phyloP scores from a whole-genome alignment of 2,329 filamentous ascomycete species.

The Ilyonectria sp. region DNA sequence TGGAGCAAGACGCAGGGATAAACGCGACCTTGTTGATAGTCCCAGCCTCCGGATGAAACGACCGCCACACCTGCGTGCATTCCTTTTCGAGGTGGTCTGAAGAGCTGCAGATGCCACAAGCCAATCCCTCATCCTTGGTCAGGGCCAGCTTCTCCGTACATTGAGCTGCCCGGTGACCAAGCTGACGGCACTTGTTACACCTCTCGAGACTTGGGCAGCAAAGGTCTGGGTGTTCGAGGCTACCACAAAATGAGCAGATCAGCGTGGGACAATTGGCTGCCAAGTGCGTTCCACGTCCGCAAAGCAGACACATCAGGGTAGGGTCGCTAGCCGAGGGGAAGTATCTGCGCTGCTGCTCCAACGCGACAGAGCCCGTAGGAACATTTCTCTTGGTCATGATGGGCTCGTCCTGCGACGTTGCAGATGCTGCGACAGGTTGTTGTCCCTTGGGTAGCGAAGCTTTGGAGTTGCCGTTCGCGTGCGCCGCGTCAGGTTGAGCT shows the following conservation, averaged over 20 bases:
- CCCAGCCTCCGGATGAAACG: conserved; percentile 60
- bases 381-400: conserved; percentile 40
- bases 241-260: conserved; percentile 65
- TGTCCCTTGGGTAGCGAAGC: background rate
- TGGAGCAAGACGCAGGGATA: conserved; percentile 69
- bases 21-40: conserved; percentile 63
- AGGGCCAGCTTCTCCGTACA: conserved; percentile 72
- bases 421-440: background rate
- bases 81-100: conserved; percentile 70
- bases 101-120: conserved; percentile 74
- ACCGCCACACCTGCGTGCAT: conserved; percentile 75
- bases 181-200: conserved; percentile 73
- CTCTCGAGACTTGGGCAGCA: conserved; percentile 66
- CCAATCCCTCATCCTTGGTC: conserved; percentile 66
- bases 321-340: conserved; percentile 65
- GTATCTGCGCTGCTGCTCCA: conserved; percentile 61
- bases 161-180: conserved; percentile 67
- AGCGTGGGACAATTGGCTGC: conserved; percentile 61
- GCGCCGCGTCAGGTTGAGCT: conserved; percentile 1
- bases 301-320: conserved; percentile 65
- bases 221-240: conserved; percentile 62
- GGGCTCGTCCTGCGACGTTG: conserved; percentile 20
- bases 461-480: conserved; percentile 33
- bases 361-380: conserved; percentile 52
- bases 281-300: conserved; percentile 64